Percentiles rank a stretch among this genome's conserved stretches.
Evolutionary conservation across 192 early-diverging fungal genomes (phyloP).

Genomic region (Backusella morwellensis): DNA sequence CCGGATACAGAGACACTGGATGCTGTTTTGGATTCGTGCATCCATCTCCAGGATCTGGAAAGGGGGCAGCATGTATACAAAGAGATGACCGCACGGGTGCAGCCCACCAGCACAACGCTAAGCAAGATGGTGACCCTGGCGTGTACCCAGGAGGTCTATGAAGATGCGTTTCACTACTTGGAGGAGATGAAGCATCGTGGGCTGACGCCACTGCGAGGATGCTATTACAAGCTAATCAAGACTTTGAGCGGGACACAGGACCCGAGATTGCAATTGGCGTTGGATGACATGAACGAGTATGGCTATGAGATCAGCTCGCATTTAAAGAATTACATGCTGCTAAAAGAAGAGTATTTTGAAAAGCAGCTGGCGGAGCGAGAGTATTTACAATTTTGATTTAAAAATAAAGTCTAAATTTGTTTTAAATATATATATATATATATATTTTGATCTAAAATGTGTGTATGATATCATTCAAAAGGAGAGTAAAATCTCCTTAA

Average conservation of each 20-base stretch:
- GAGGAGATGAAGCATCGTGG: slow-evolving; percentile 63
- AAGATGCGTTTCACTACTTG: slow-evolving; percentile 70
- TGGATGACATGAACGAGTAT: slow-evolving; percentile 63
- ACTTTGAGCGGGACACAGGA: slow-evolving; percentile 58
- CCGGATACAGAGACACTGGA: slow-evolving; percentile 53
- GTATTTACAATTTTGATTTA: not conserved
- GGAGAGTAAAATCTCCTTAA: too few relatives aligned
- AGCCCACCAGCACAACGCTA: slow-evolving; percentile 44
- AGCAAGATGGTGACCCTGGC: slow-evolving; percentile 55
- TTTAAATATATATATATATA: too few relatives aligned
- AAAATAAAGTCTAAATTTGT: not conserved
- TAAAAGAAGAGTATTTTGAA: not conserved
- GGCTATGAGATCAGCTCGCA: slow-evolving; percentile 37
- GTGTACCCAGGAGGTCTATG: slow-evolving; percentile 57
- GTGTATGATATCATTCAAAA: too few relatives aligned
- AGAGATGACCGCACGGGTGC: slow-evolving; percentile 32
- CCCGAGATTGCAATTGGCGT: slow-evolving; percentile 50
- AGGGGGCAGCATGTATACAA: slow-evolving; percentile 46
- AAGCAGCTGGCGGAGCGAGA: not conserved
- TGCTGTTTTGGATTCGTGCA: slow-evolving; percentile 51
- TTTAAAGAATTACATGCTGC: slow-evolving; percentile 10
- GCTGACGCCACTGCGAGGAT: slow-evolving; percentile 52
- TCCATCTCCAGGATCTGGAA: slow-evolving; percentile 37
- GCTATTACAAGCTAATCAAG: slow-evolving; percentile 53
- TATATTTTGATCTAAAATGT: too few relatives aligned